Evolutionary conservation across 108 stramenopile genomes (phyloP).

Genomic region (Cafeteria roenbergensis): DNA sequence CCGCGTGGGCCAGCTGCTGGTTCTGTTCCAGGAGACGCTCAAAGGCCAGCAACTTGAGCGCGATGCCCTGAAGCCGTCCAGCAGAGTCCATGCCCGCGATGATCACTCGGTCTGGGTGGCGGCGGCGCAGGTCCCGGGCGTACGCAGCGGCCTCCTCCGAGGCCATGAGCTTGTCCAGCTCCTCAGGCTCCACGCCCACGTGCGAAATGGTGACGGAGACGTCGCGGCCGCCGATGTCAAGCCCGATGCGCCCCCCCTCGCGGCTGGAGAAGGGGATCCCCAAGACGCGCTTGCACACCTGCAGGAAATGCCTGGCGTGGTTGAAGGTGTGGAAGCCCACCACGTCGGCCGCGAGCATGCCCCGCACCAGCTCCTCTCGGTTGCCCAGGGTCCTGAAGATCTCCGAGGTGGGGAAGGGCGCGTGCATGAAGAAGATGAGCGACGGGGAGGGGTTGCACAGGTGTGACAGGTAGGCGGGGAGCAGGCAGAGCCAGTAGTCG

Average conservation of each 20-base stretch:
- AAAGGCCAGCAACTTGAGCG: slow-evolving; percentile 83
- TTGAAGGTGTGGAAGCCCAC: slow-evolving; percentile 99
- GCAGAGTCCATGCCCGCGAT: slow-evolving; percentile 78
- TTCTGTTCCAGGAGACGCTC: slow-evolving; percentile 81
- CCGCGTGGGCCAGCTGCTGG: slow-evolving; percentile 64
- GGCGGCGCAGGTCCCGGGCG: slow-evolving; percentile 40
- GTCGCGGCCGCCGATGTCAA: slow-evolving; percentile 68
- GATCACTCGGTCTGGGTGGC: slow-evolving; percentile 59
- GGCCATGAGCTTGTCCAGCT: slow-evolving; percentile 6
- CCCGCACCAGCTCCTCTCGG: slow-evolving; percentile 75
- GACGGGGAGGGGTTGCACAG: background rate
- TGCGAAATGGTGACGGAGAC: slow-evolving; percentile 90
- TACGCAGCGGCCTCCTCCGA: slow-evolving; percentile 21
- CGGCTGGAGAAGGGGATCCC: slow-evolving; percentile 71
- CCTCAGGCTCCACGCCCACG: slow-evolving; percentile 81
- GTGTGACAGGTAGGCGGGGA: slow-evolving; percentile 61
- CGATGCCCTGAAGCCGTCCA: slow-evolving; percentile 75
- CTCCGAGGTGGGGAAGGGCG: slow-evolving; percentile 94
- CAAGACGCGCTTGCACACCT: slow-evolving; percentile 89
- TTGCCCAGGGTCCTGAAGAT: slow-evolving; percentile 88
- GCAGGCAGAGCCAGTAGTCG: slow-evolving; percentile 88
- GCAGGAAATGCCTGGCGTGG: slow-evolving; percentile 96
- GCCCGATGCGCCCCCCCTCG: slow-evolving; percentile 78
- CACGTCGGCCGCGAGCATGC: slow-evolving; percentile 91
- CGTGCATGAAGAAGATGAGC: slow-evolving; percentile 91